Evolutionary conservation across 306 rosid genomes (phyloP).

Genomic region (Castanea mollissima): DNA sequence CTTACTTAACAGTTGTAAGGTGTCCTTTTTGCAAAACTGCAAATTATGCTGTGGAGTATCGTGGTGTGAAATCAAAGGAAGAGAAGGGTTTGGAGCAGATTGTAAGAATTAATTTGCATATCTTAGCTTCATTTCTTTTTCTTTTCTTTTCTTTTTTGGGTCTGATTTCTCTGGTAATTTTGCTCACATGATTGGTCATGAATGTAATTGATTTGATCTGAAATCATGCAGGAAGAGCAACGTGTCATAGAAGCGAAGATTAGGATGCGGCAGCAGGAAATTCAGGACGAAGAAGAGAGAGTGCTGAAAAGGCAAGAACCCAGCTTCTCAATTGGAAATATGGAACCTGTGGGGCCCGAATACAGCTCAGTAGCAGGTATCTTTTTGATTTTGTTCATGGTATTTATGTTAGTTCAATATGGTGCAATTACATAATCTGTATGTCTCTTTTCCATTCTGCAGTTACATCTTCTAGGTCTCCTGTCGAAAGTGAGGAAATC

Average conservation of each 20-base stretch:
- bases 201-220: conserved; percentile 7
- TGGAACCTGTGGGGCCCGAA: conserved; percentile 47
- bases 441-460: conserved; percentile 27
- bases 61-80: conserved; percentile 94
- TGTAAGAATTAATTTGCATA: conserved; percentile 47
- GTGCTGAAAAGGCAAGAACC: conserved; percentile 69
- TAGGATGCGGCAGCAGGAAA: conserved; percentile 86
- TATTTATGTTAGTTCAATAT: background rate
- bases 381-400: conserved; percentile 14
- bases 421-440: conserved; percentile 8
- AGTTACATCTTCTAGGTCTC: conserved; percentile 57
- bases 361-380: conserved; percentile 67
- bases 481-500: conserved; percentile 63
- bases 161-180: conserved; percentile 15
- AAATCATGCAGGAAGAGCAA: conserved; percentile 78
- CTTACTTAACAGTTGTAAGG: conserved; percentile 61
- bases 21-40: conserved; percentile 94
- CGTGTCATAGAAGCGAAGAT: conserved; percentile 98
- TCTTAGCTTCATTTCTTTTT: conserved; percentile 12
- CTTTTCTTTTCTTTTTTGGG: background rate
- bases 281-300: conserved; percentile 90
- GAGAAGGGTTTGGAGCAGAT: conserved; percentile 91
- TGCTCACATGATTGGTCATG: background rate
- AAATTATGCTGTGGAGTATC: conserved; percentile 95
- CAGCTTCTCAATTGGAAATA: conserved; percentile 47